Percentiles rank a stretch among this genome's conserved stretches.
Conservation (phyloP, 306 rosid genomes). For the Quercus aquifolioides region DNA sequence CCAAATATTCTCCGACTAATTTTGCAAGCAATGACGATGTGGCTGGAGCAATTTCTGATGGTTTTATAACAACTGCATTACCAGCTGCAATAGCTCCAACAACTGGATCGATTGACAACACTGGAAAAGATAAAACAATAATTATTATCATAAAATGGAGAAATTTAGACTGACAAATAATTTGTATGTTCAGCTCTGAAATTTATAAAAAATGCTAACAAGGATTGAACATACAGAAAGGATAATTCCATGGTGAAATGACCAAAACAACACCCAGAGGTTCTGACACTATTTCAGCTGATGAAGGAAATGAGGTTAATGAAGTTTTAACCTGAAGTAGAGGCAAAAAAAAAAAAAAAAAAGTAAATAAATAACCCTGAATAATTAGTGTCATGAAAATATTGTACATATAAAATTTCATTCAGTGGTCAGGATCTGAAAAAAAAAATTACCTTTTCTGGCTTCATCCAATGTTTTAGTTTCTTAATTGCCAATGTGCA, state of each 20-base stretch:
- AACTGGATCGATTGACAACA: constrained; percentile 89
- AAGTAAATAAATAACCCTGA: background rate
- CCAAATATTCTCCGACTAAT: constrained; percentile 67
- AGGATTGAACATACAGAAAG: constrained; percentile 69
- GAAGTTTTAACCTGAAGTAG: constrained; percentile 72
- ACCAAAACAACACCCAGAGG: constrained; percentile 82
- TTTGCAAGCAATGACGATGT: constrained; percentile 80
- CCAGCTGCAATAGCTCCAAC: constrained; percentile 98
- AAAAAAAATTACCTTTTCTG: constrained; percentile 67
- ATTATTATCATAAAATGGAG: constrained; percentile 3
- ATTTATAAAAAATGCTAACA: constrained; percentile 9
- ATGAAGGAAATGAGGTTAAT: constrained; percentile 72
- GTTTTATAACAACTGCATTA: constrained; percentile 91
- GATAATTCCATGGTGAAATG: constrained; percentile 98
- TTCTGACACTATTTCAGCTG: constrained; percentile 93
- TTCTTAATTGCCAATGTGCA: constrained; percentile 54
- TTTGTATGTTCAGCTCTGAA: background rate
- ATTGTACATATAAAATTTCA: background rate
- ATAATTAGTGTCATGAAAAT: background rate
- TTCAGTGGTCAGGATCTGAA: background rate
- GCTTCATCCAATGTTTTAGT: constrained; percentile 68
- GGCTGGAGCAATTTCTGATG: constrained; percentile 92
- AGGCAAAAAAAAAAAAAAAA: background rate
- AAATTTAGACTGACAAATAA: constrained; percentile 5
- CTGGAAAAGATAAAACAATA: constrained; percentile 36